These are phyloP conservation scores for Erysimum cheiranthoides DNA, from an alignment of 345 rosid genomes.

Conservation along the genomic window DNA sequence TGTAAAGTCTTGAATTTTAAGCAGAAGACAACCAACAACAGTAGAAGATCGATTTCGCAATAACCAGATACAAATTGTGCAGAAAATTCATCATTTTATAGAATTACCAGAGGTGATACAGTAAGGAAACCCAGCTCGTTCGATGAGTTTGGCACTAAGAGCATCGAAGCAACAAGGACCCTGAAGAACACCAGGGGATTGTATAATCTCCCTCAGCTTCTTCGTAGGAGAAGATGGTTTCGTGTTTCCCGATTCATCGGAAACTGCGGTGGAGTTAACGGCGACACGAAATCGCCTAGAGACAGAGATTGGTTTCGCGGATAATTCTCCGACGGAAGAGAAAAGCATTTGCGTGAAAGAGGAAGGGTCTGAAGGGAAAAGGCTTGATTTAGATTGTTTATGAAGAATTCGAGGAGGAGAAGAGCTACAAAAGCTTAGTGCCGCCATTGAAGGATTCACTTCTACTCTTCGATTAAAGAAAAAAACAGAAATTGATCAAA, in stretches of 20 bases:
- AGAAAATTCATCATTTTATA: not conserved
- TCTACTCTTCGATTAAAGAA: not conserved
- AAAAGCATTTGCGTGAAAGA: not conserved
- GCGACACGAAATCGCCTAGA: slow-evolving; percentile 27
- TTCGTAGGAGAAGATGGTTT: slow-evolving; percentile 46
- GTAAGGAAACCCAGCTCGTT: slow-evolving; percentile 74
- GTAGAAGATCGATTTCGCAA: not conserved
- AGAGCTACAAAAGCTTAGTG: slow-evolving; percentile 40
- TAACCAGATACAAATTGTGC: not conserved
- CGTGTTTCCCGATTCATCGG: slow-evolving; percentile 20
- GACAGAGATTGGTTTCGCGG: slow-evolving; percentile 22
- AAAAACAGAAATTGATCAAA: not conserved
- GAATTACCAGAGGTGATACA: slow-evolving; percentile 78
- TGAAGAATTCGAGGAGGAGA: slow-evolving; percentile 40
- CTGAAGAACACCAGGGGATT: slow-evolving; percentile 78
- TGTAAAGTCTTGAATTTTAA: slow-evolving; percentile 27
- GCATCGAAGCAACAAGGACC: slow-evolving; percentile 98
- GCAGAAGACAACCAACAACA: not conserved
- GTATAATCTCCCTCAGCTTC: slow-evolving; percentile 62
- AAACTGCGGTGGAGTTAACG: slow-evolving; percentile 31
- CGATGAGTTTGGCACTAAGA: slow-evolving; percentile 86
- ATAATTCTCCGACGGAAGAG: not conserved
- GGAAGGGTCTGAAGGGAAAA: slow-evolving; percentile 1
- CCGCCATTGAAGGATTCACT: slow-evolving; percentile 36
- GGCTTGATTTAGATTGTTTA: slow-evolving; percentile 25